Conservation (phyloP, 306 rosid species). For the Trichosanthes truncata region DNA sequence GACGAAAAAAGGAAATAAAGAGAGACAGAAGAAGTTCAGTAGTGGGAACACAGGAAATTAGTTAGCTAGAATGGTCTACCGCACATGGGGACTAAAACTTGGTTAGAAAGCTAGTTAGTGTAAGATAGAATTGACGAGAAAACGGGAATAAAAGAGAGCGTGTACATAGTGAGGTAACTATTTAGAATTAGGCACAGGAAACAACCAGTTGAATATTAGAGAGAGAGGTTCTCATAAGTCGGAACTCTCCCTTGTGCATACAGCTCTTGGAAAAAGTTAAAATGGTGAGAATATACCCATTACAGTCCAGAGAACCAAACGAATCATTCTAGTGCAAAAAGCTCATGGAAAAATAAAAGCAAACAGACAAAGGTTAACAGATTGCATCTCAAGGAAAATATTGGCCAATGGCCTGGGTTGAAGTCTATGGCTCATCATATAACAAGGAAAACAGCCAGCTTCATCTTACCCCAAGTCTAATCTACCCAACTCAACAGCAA, state of each 20-base stretch:
- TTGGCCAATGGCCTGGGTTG: constrained; percentile 1
- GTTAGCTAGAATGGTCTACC: neutral
- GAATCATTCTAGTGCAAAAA: neutral
- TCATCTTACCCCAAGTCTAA: constrained; percentile 61
- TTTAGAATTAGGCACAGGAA: neutral
- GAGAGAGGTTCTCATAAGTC: neutral
- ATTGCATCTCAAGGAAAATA: constrained; percentile 12
- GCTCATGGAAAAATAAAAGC: neutral
- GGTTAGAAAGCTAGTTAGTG: neutral
- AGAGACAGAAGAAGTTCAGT: neutral
- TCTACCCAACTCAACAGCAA: constrained; percentile 66
- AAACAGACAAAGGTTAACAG: neutral
- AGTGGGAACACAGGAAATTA: neutral
- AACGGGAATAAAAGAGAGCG: neutral
- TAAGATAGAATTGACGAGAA: neutral
- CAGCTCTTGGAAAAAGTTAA: neutral
- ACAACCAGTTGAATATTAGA: neutral
- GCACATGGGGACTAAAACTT: neutral
- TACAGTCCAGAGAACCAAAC: neutral
- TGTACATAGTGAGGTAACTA: neutral
- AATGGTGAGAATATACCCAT: neutral
- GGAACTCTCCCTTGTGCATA: neutral
- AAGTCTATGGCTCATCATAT: neutral
- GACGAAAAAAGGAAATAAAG: neutral
- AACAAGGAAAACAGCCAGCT: constrained; percentile 11